Evolutionary conservation across 148 eudicot genomes (phyloP).

Genomic region (Camellia japonica): DNA sequence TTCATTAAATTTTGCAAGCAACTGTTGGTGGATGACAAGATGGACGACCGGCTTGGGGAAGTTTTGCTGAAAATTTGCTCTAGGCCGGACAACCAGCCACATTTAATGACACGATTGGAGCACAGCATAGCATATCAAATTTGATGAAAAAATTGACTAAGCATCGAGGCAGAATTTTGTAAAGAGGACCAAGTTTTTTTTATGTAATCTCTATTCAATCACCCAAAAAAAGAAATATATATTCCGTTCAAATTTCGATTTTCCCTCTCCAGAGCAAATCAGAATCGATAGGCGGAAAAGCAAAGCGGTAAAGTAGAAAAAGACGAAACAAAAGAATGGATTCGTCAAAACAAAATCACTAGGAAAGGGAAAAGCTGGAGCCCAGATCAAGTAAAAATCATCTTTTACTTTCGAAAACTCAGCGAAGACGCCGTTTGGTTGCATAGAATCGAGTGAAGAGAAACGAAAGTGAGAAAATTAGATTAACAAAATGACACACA

Average conservation of each 20-base stretch:
- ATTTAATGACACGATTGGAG: too few species aligned
- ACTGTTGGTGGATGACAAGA: too few species aligned
- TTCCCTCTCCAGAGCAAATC: conserved; percentile 8
- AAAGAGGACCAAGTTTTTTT: neutral
- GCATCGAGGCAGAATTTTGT: neutral
- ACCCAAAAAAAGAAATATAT: neutral
- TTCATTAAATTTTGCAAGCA: too few species aligned
- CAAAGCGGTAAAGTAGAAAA: conserved; percentile 3
- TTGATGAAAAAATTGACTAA: too few species aligned
- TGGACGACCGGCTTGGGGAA: too few species aligned
- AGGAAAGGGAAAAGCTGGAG: neutral
- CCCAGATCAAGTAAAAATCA: conserved; percentile 4
- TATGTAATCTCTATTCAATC: neutral
- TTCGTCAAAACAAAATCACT: conserved; percentile 5
- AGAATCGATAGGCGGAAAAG: neutral
- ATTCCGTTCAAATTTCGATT: conserved; percentile 1
- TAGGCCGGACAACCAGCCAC: too few species aligned
- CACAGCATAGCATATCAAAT: too few species aligned
- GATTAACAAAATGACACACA: neutral
- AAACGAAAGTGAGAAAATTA: neutral
- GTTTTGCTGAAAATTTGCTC: too few species aligned
- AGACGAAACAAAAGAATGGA: conserved; percentile 10
- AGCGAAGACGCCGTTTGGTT: neutral
- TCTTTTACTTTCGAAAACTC: neutral
- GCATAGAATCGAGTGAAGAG: neutral